Conservation (phyloP, 2,329 filamentous ascomycete species). For the Tolypocladium amazonense region DNA sequence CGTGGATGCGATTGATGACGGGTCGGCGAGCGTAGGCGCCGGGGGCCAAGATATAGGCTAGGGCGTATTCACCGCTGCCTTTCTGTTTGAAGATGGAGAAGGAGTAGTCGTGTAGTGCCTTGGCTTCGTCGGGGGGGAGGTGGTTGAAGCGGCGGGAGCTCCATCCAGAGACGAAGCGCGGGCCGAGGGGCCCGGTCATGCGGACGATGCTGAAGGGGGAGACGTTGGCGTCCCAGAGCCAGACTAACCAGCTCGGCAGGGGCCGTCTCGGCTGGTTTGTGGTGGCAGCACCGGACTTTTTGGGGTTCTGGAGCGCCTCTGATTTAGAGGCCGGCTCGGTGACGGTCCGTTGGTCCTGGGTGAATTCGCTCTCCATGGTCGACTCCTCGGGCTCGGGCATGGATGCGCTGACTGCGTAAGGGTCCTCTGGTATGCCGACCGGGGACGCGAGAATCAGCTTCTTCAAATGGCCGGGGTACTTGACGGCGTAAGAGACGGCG, state of each 20-base stretch:
- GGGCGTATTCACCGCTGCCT: constrained; percentile 86
- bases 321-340: constrained; percentile 15
- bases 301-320: not conserved
- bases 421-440: constrained; percentile 89
- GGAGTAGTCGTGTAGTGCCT: constrained; percentile 82
- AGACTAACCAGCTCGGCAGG: constrained; percentile 77
- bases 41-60: constrained; percentile 86
- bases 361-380: constrained; percentile 66
- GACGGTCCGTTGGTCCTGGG: constrained; percentile 55
- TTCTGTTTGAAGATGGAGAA: constrained; percentile 90
- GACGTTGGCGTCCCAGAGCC: constrained; percentile 94
- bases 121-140: constrained; percentile 67
- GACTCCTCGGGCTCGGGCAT: constrained; percentile 70
- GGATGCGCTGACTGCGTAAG: constrained; percentile 71
- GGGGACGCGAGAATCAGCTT: constrained; percentile 94
- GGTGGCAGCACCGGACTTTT: constrained; percentile 28
- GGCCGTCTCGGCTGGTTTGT: constrained; percentile 35
- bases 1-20: constrained; percentile 75
- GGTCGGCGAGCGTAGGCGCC: constrained; percentile 86
- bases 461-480: constrained; percentile 89
- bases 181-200: constrained; percentile 79
- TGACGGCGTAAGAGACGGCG: constrained; percentile 87
- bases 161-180: constrained; percentile 89
- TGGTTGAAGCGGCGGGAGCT: constrained; percentile 87
- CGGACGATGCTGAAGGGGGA: constrained; percentile 89